Evolutionary conservation across 768 basidiomycete genomes (phyloP).

Genomic region (Cyclocybe cylindracea): DNA sequence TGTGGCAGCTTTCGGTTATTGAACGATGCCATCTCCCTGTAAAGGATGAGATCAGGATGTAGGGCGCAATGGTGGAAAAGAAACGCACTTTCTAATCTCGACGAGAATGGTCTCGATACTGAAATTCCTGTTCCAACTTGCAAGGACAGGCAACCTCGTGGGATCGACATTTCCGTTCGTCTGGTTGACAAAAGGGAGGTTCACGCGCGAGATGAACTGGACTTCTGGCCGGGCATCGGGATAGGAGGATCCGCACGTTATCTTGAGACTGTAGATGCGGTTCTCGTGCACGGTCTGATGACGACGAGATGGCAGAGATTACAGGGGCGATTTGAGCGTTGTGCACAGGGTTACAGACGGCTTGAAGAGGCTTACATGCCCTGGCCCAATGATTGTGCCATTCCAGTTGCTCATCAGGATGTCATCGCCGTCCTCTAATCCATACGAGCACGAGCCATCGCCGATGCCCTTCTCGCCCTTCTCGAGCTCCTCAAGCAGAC

Average conservation of each 20-base stretch:
- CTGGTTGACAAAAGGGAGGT: slow-evolving; percentile 88
- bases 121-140: slow-evolving; percentile 71
- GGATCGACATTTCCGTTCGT: slow-evolving; percentile 78
- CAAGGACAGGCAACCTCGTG: slow-evolving; percentile 68
- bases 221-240: slow-evolving; percentile 80
- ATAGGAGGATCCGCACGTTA: slow-evolving; percentile 76
- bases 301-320: slow-evolving; percentile 3
- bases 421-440: slow-evolving; percentile 93
- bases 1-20: slow-evolving; percentile 93
- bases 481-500: slow-evolving; percentile 96
- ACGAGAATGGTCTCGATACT: slow-evolving; percentile 90
- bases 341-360: background rate
- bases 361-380: slow-evolving; percentile 66
- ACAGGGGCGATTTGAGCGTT: slow-evolving; percentile 5
- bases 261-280: slow-evolving; percentile 94
- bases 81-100: slow-evolving; percentile 85
- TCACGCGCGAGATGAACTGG: slow-evolving; percentile 87
- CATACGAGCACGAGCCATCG: slow-evolving; percentile 97
- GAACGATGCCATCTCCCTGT: slow-evolving; percentile 92
- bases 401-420: slow-evolving; percentile 99
- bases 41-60: background rate
- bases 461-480: slow-evolving; percentile 99
- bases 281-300: slow-evolving; percentile 95
- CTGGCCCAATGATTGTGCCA: slow-evolving; percentile 98
- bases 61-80: background rate